A percentile compares a stretch with the other conserved stretches of the same genome.
These are phyloP conservation scores for Hsuehochloa calcarea DNA, from an alignment of 176 grass and related monocot species.

Conservation along the genomic window DNA sequence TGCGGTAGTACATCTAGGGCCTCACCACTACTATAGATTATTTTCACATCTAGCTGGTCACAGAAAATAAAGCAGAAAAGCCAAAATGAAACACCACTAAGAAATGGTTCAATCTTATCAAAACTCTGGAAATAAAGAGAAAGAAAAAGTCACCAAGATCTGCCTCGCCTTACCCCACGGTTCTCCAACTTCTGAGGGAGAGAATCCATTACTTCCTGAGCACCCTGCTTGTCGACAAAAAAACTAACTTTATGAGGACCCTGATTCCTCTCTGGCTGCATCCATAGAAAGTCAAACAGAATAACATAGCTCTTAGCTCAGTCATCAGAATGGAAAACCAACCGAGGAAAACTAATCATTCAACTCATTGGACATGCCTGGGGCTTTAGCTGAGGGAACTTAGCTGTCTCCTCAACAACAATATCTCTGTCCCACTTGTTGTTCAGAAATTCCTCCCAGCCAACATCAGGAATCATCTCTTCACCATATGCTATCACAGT, in stretches of 20 bases:
- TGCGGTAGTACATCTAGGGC: constrained; percentile 76
- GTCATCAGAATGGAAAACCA: neutral
- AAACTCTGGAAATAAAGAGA: neutral
- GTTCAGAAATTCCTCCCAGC: constrained; percentile 63
- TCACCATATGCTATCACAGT: constrained; percentile 90
- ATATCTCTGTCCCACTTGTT: constrained; percentile 76
- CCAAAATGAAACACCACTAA: constrained; percentile 1
- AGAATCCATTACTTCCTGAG: constrained; percentile 59
- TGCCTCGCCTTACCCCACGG: constrained; percentile 42
- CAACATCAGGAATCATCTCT: constrained; percentile 78
- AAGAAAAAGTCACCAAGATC: neutral
- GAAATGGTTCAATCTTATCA: neutral
- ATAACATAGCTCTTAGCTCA: constrained; percentile 11
- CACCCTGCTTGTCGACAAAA: constrained; percentile 60
- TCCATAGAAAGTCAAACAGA: neutral
- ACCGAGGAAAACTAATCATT: neutral
- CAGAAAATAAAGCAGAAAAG: neutral
- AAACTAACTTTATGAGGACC: constrained; percentile 92
- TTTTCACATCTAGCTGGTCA: constrained; percentile 87
- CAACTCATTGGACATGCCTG: constrained; percentile 51
- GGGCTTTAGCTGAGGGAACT: constrained; percentile 60
- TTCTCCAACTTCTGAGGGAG: constrained; percentile 56
- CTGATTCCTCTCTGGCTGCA: constrained; percentile 71
- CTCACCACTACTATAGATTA: constrained; percentile 75
- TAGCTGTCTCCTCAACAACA: constrained; percentile 73